phyloP scores from a whole-genome alignment of 2,329 filamentous ascomycete species.

The Tolypocladium pustulatum region DNA sequence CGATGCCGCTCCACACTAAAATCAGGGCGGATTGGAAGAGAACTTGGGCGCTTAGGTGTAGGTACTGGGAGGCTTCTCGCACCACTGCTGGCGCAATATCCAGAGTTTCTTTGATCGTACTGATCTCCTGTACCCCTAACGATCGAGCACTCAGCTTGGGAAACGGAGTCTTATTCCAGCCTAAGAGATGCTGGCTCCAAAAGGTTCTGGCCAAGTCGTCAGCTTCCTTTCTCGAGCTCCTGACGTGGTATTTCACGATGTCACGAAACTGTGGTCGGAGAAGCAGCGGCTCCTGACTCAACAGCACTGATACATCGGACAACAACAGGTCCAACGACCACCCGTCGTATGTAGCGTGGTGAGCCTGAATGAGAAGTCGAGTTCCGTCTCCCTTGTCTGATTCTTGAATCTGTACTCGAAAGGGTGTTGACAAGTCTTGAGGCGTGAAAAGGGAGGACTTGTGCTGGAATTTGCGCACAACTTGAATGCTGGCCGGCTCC shows the following conservation, averaged over 20 bases:
- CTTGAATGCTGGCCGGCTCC: slow-evolving; percentile 27
- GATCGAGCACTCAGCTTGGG: slow-evolving; percentile 35
- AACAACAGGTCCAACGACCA: slow-evolving; percentile 76
- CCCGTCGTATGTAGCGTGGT: slow-evolving; percentile 86
- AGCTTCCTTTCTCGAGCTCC: slow-evolving; percentile 10
- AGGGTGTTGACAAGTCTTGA: slow-evolving; percentile 40
- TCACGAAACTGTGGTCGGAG: slow-evolving; percentile 48
- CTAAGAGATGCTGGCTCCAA: slow-evolving; percentile 58
- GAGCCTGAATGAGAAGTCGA: slow-evolving; percentile 46
- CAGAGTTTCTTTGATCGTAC: slow-evolving; percentile 7
- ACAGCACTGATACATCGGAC: slow-evolving; percentile 49
- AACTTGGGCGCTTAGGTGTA: slow-evolving; percentile 52
- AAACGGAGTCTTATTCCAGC: slow-evolving; percentile 40
- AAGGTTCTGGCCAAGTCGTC: slow-evolving; percentile 43
- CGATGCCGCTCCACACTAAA: slow-evolving; percentile 54
- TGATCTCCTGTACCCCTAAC: slow-evolving; percentile 11
- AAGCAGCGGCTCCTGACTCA: slow-evolving; percentile 20
- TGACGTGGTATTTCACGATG: slow-evolving; percentile 42
- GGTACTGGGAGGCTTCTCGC: slow-evolving; percentile 21
- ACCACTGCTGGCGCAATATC: slow-evolving; percentile 8
- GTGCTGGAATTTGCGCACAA: slow-evolving; percentile 25
- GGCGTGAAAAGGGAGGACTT: slow-evolving; percentile 27
- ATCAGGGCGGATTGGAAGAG: slow-evolving; percentile 65
- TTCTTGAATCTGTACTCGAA: slow-evolving; percentile 46
- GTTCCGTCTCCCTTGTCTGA: slow-evolving; percentile 9